A percentile compares a stretch with the other conserved stretches of the same genome.
phyloP scores from a whole-genome alignment of 2,329 filamentous ascomycete genomes.

The Cyanodermella asteris region DNA sequence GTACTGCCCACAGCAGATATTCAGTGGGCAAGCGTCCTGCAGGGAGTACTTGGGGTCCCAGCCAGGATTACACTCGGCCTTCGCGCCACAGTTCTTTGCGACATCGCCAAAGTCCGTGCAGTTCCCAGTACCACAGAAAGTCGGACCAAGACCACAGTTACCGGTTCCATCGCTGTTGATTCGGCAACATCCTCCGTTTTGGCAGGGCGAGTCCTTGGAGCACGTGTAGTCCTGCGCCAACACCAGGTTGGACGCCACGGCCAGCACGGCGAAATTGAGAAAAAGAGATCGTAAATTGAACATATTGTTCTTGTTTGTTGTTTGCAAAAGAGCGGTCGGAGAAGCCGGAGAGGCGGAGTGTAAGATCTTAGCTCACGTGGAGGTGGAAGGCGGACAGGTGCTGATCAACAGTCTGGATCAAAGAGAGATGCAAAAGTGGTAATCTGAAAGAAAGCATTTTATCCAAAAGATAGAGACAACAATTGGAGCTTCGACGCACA shows the following conservation, averaged over 20 bases:
- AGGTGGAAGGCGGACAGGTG: no score
- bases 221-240: conserved; percentile 5
- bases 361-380: no score
- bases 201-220: conserved; percentile 8
- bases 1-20: conserved; percentile 13
- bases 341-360: no score
- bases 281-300: conserved; percentile 1
- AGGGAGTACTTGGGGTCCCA: conserved; percentile 11
- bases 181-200: conserved; percentile 10
- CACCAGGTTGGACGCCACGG: background rate
- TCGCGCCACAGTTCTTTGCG: conserved; percentile 7
- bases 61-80: conserved; percentile 10
- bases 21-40: conserved; percentile 11
- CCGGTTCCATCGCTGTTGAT: conserved; percentile 5
- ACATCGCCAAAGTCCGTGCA: no score
- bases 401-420: no score
- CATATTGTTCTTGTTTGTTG: conserved; percentile 2
- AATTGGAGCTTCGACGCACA: conserved; percentile 2
- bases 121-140: no score
- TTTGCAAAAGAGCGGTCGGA: conserved; percentile 2
- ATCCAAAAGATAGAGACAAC: conserved; percentile 1
- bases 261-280: conserved; percentile 1
- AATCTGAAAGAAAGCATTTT: conserved; percentile 2
- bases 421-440: conserved; percentile 1
- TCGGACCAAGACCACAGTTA: conserved; percentile 6